A percentile compares a stretch with the other conserved stretches of the same genome.
phyloP scores from a whole-genome alignment of 306 rosid genomes.

The Fragaria nilgerrensis region DNA sequence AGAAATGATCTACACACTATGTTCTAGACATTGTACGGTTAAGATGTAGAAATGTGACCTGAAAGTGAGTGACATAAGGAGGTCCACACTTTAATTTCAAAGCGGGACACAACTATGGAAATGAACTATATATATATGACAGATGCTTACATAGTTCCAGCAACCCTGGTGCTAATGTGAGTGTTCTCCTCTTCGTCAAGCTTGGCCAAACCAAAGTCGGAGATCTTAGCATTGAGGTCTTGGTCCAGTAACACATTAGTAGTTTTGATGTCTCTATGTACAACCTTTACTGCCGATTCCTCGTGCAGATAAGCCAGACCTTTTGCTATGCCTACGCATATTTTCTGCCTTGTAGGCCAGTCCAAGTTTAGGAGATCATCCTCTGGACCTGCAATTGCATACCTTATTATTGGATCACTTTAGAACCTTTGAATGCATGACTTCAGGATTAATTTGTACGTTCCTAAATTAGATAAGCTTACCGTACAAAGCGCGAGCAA shows the following conservation, averaged over 20 bases:
- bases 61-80: too few species aligned
- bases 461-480: not conserved
- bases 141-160: conserved; percentile 16
- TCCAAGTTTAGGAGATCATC: conserved; percentile 4
- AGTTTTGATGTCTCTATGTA: conserved; percentile 66
- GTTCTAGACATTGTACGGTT: too few species aligned
- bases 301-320: conserved; percentile 62
- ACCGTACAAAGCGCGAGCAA: not conserved
- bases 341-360: conserved; percentile 26
- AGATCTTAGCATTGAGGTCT: conserved; percentile 58
- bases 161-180: conserved; percentile 28
- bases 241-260: conserved; percentile 50
- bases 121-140: too few species aligned
- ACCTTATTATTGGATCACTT: not conserved
- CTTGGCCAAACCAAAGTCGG: conserved; percentile 74
- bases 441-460: not conserved
- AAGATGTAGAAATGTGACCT: too few species aligned
- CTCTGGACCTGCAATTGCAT: not conserved
- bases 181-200: conserved; percentile 55
- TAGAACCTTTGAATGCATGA: not conserved
- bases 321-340: conserved; percentile 61
- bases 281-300: conserved; percentile 57
- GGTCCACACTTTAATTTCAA: too few species aligned
- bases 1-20: too few species aligned
- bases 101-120: too few species aligned